Base-by-base conservation (phyloP, 2,329 filamentous ascomycete species). In the Cercospora beticola region DNA sequence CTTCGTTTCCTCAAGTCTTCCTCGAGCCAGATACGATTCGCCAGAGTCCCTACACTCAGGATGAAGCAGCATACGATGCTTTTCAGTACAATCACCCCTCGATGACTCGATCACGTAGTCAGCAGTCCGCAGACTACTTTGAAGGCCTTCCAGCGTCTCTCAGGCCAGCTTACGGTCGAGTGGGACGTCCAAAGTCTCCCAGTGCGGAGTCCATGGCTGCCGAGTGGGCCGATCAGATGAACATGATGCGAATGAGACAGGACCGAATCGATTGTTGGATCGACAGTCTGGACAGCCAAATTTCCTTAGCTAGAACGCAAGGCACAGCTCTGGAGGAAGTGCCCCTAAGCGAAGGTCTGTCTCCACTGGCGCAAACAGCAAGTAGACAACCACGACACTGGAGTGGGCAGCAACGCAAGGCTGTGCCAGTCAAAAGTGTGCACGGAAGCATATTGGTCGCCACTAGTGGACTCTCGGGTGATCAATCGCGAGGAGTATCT, bases 231-330 rank as follows among this genome's bases (percentile, higher is more conserved):
- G 30, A 64, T 12, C 46, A 64, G 9, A 40, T 40, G 12, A 31
- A 52, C 4, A 18, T 64, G 46, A 64, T 64, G 43, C 62, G 62
- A 8, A 36, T 33, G 18, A 64, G 49, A 26, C 62, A 57, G 12
- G 62, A 64, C 10, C 62, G 31, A 6, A 64, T 64, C 9, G 62
- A 64, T 36, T 64, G 43, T 1, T 64, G 62, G 62, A 64, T 64
- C 2, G 33, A 57, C 31, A 30, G 26, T 12, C 21, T 64, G 18
- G 64, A 65, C 26, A 65, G 57, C 18, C 64, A 65, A 28, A 40
- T 61, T 16, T 59, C 56, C 21, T 3, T 61, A 26, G 57, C 64
- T 4, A 61, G 56, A 40, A 65, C 64, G 4, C 33, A 65, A 40
- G 56, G 28, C 36, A 60, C 40, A 12, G n/a, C 28, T 7, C 8